Evolutionary conservation across 352 stramenopile genomes (phyloP), one percentile per base, ranked within the genome.

Genomic region (Phytophthora meadii): DNA sequence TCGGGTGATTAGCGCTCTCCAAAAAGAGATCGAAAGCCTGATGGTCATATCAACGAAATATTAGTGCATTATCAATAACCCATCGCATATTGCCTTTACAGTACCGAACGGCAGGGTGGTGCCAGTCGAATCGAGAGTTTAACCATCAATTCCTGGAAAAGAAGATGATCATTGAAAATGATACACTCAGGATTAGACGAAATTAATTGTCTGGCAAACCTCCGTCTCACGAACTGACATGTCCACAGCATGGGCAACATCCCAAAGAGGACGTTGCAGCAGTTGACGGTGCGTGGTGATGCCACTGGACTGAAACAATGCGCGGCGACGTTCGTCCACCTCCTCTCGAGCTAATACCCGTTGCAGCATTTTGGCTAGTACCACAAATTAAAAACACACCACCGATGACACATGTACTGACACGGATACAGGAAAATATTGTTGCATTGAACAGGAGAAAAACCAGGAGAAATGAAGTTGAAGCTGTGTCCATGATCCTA

Each of bases 21-120:
- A 95, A 55, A 54, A 94, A 95, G 73, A 95, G 72, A 15, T 90
- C 85, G 47, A 95, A 88, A 1, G 79, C 87, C 87, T 94, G 32
- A 30, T 6, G 15, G 19, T 37, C 42, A 46, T 37, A 72, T 17
- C 30, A n/a, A 30, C 6, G 51, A 34, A 7, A 3, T 12, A 36
- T 36, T 36, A 76, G 9, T 15, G 19, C 32, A 11, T 51, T 32
- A 70, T 14, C 45, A 49, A 39, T 10, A 54, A 42, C 15, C 15
- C 19, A 25, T 54, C 27, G 45, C 32, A 59, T 27, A 10, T 14
- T 24, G 17, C 15, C 19, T 48, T 55, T 37, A 5, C 4, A 25
- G 15, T 39, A 90, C 82, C 32, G 77, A 81, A 14, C 59, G 68
- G 28, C 68, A 71, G 39, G 67, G 46, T 14, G 81, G 83, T 0